Conservation (phyloP, 768 basidiomycete genomes). For the Kwoniella sp. region DNA sequence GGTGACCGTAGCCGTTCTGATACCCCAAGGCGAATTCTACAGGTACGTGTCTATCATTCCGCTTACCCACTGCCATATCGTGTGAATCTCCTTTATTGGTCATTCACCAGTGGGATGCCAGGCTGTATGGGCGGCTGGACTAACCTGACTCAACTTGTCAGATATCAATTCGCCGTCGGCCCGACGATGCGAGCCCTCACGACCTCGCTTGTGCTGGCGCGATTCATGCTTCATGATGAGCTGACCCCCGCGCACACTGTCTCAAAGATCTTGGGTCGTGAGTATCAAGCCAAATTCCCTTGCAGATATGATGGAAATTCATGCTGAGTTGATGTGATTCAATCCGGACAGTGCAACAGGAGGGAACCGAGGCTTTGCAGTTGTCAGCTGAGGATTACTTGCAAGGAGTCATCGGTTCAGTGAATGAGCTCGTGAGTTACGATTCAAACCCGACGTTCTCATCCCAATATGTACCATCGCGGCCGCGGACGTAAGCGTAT, state of each 20-base stretch:
- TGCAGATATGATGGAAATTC: slow-evolving; percentile 2
- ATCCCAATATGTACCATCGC: no score
- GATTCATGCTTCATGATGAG: slow-evolving; percentile 55
- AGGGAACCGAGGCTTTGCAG: slow-evolving; percentile 50
- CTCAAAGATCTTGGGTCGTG: slow-evolving; percentile 53
- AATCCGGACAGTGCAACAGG: slow-evolving; percentile 41
- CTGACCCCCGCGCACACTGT: slow-evolving; percentile 52
- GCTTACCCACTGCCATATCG: not conserved
- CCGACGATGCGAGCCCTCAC: slow-evolving; percentile 43
- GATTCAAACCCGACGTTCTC: not conserved
- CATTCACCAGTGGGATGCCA: no score
- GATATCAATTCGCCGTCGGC: slow-evolving; percentile 38
- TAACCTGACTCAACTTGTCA: no score
- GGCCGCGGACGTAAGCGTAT: no score
- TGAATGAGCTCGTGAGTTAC: slow-evolving; percentile 56
- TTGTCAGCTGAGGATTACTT: slow-evolving; percentile 59
- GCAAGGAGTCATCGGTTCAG: slow-evolving; percentile 58
- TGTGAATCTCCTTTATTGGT: not conserved
- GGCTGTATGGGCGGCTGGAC: no score
- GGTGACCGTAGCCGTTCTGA: slow-evolving; percentile 44
- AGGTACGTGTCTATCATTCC: slow-evolving; percentile 40
- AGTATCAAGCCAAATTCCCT: slow-evolving; percentile 28
- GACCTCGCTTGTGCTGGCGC: slow-evolving; percentile 51
- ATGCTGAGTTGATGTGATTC: not conserved
- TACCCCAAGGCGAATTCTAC: slow-evolving; percentile 56